These are phyloP conservation scores for Chionographis japonica DNA, from an alignment of 106 monocot species.

Conservation along the genomic window DNA sequence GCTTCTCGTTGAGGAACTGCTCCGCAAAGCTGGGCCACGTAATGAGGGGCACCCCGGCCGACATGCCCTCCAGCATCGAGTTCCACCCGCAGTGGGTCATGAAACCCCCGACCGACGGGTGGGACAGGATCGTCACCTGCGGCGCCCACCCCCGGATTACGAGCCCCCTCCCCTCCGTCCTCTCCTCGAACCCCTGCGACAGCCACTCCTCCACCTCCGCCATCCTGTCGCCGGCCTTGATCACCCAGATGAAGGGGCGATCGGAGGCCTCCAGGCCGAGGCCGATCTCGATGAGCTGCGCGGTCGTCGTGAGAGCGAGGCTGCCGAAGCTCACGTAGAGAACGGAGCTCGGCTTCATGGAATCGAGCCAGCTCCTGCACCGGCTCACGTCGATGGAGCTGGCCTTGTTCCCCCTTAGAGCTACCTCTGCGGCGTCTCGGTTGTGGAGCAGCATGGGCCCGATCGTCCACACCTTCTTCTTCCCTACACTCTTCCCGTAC, in stretches of 20 bases:
- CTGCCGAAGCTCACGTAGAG: constrained; percentile 58
- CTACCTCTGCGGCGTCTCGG: constrained; percentile 14
- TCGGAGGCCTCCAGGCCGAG: constrained; percentile 37
- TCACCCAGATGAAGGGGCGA: constrained; percentile 54
- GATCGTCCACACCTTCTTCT: constrained; percentile 19
- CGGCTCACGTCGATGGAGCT: constrained; percentile 9
- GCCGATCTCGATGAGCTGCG: constrained; percentile 55
- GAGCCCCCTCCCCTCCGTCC: constrained; percentile 15
- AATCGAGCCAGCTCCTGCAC: constrained; percentile 42
- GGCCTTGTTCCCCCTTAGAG: constrained; percentile 22
- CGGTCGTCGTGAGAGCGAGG: neutral
- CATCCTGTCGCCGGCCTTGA: constrained; percentile 23
- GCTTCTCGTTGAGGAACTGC: constrained; percentile 45
- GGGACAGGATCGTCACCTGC: constrained; percentile 50
- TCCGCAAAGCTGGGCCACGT: constrained; percentile 48
- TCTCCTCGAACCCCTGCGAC: constrained; percentile 35
- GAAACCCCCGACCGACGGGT: constrained; percentile 44
- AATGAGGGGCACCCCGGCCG: constrained; percentile 36
- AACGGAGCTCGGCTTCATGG: constrained; percentile 25
- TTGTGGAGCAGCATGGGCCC: constrained; percentile 43
- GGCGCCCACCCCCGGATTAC: constrained; percentile 64
- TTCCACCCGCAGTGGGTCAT: constrained; percentile 78
- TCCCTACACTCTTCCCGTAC: constrained; percentile 7
- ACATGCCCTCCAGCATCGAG: constrained; percentile 45
- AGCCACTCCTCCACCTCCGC: constrained; percentile 29